A percentile compares a stretch with the other conserved stretches of the same genome.
These are phyloP conservation scores for Ceratocystis lukuohia DNA, from an alignment of 2,329 filamentous ascomycete species.

Conservation along the genomic window DNA sequence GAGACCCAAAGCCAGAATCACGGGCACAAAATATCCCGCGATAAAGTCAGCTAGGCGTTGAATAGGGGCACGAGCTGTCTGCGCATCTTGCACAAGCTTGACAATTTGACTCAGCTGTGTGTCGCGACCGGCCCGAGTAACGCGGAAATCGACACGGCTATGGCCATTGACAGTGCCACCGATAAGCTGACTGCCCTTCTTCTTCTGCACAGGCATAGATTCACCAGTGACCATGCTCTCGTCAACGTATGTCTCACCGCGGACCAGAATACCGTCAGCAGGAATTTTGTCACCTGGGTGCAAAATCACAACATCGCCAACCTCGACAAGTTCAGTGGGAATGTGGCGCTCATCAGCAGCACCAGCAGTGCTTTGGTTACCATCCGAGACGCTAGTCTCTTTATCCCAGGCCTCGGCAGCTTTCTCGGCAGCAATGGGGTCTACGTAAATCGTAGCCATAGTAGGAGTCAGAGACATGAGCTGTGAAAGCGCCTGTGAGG, in stretches of 20 bases:
- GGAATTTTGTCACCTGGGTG: slow-evolving; percentile 94
- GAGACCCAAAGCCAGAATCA: slow-evolving; percentile 72
- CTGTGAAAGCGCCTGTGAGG: slow-evolving; percentile 79
- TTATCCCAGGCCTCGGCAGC: slow-evolving; percentile 61
- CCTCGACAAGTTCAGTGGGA: slow-evolving; percentile 84
- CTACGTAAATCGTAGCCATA: slow-evolving; percentile 91
- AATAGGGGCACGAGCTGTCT: slow-evolving; percentile 87
- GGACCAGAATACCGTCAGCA: slow-evolving; percentile 74
- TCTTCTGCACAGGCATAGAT: slow-evolving; percentile 87
- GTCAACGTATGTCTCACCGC: slow-evolving; percentile 85
- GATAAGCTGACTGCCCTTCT: slow-evolving; percentile 64
- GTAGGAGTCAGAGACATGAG: slow-evolving; percentile 94
- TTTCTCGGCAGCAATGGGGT: slow-evolving; percentile 88
- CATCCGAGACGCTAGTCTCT: slow-evolving; percentile 31
- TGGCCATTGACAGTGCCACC: slow-evolving; percentile 93
- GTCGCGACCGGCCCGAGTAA: slow-evolving; percentile 83
- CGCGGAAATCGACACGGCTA: slow-evolving; percentile 80
- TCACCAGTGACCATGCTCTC: slow-evolving; percentile 99
- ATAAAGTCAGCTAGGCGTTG: slow-evolving; percentile 83
- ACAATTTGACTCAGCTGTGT: slow-evolving; percentile 97
- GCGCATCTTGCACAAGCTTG: slow-evolving; percentile 92
- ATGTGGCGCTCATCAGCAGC: slow-evolving; percentile 67
- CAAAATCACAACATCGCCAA: slow-evolving; percentile 84
- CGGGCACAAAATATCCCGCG: slow-evolving; percentile 86
- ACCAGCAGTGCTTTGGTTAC: slow-evolving; percentile 36